A percentile compares a stretch with the other conserved stretches of the same genome.
phyloP scores from a whole-genome alignment of 1,139 yeast species.

The Hanseniaspora gamundiae region DNA sequence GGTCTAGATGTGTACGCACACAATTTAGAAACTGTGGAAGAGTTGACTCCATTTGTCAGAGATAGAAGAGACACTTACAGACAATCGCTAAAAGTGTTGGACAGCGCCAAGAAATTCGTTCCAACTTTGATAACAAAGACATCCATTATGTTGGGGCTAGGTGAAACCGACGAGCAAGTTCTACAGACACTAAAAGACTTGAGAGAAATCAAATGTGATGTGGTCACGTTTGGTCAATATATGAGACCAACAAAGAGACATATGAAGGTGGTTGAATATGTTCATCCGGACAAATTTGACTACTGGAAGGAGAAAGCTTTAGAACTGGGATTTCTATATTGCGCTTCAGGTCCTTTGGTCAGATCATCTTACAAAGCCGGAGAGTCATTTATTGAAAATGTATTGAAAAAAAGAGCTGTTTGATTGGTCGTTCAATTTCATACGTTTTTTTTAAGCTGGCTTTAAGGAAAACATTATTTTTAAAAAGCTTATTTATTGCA shows the following conservation, averaged over 20 bases:
- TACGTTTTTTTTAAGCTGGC: too few species aligned
- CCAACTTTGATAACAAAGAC: constrained; percentile 82
- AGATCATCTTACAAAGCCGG: constrained; percentile 98
- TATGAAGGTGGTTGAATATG: constrained; percentile 93
- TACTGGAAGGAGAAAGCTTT: constrained; percentile 79
- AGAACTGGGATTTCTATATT: constrained; percentile 85
- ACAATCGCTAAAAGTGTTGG: constrained; percentile 69
- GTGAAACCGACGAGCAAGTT: constrained; percentile 88
- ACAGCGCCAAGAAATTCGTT: constrained; percentile 66
- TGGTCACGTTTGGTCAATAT: constrained; percentile 96
- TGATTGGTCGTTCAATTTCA: too few species aligned
- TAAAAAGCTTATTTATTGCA: too few species aligned
- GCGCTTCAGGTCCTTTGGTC: constrained; percentile 95
- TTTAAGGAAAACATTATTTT: too few species aligned
- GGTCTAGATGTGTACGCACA: constrained; percentile 97
- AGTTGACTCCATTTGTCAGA: constrained; percentile 83
- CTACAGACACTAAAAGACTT: constrained; percentile 63
- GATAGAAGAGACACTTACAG: constrained; percentile 94
- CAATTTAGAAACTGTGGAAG: constrained; percentile 94
- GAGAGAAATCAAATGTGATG: constrained; percentile 71
- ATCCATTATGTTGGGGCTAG: constrained; percentile 91
- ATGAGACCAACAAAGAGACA: constrained; percentile 99
- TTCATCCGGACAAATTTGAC: constrained; percentile 90
- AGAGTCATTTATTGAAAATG: constrained; percentile 93
- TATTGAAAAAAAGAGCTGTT: constrained; percentile 56